Base-by-base conservation (phyloP, 2,329 filamentous ascomycete genomes). In the Botrytis medusae region DNA sequence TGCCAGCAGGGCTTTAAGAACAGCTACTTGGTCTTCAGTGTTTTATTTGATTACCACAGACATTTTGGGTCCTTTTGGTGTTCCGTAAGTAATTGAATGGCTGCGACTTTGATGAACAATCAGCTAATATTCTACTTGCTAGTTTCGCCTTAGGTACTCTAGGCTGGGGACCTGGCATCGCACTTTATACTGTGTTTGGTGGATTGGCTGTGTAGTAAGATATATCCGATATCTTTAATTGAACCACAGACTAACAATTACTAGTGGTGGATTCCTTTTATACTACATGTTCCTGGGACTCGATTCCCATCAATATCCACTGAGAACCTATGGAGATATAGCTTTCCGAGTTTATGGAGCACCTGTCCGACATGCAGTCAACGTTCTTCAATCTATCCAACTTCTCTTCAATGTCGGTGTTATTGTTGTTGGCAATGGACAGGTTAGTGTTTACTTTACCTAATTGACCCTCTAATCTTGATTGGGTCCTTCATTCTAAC, bases 1-100 rank as follows among this genome's bases (percentile, higher is more conserved):
- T 72, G 85, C 85, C 1, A 82, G 82, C 37, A 82, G 85, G 9
- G 82, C 83, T 1, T 75, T 85, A 73, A 81, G 85, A 16, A 86
- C 85, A 0, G 85, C 85, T 0, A 82, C 82, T 2, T 82, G 82
- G 79, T 84, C 84, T 8, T 84, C 85, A 16, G 79, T 83, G 59
- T 87, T 87, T 77, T 74, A 75, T 54, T 20, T 75, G 34, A 76
- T 76, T 20, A 74, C 75, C 2, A 75, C 74, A 12, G 75, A 76
- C 69, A 75, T 75, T 32, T 29, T 75, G 20, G 75, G 75, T 34
- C 70, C 72, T n/a, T 74, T 72, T 62, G 44, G 61, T 42, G 62
- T 74, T 57, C 63, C 72, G 71, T 76, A 74, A 62, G 79, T 51
- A 4, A 29, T 40, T 32, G 8, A 37, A 20, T 63, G 5, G n/a